phyloP scores from a whole-genome alignment of 768 basidiomycete genomes.

The Mrakia gelida region DNA sequence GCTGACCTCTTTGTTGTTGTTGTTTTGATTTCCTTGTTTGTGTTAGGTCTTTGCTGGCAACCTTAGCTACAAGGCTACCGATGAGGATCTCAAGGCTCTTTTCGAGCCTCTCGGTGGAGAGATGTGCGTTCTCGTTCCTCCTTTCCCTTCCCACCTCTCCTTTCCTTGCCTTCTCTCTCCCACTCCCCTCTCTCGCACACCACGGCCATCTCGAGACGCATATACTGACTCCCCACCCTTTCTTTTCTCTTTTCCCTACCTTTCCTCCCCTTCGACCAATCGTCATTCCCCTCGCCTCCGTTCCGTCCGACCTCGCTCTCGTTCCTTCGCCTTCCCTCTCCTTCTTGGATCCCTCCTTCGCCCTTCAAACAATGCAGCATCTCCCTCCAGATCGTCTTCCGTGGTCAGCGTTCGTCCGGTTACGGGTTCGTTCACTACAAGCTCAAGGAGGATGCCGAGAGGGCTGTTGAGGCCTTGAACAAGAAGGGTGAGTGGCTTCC shows the following conservation, averaged over 20 bases:
- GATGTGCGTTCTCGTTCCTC: slow-evolving; percentile 60
- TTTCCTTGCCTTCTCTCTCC: not conserved
- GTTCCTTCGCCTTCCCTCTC: not conserved
- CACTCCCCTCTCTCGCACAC: not conserved
- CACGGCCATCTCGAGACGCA: not conserved
- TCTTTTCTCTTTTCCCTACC: not conserved
- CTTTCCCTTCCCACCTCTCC: not conserved
- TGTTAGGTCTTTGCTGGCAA: slow-evolving; percentile 97
- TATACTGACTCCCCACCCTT: not conserved
- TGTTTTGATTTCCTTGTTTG: too few relatives aligned
- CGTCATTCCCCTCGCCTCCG: too few relatives aligned
- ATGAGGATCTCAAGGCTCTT: slow-evolving; percentile 90
- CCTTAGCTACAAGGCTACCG: slow-evolving; percentile 88
- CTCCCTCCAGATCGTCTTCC: slow-evolving; percentile 32
- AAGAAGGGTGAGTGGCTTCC: slow-evolving; percentile 52
- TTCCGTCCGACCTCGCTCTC: not conserved
- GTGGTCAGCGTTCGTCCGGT: slow-evolving; percentile 42
- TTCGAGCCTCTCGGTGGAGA: slow-evolving; percentile 81
- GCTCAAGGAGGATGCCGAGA: slow-evolving; percentile 74
- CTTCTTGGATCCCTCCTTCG: not conserved
- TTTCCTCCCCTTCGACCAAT: not conserved
- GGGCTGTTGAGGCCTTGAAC: slow-evolving; percentile 79
- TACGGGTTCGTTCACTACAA: slow-evolving; percentile 88
- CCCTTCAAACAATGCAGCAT: slow-evolving; percentile 9
- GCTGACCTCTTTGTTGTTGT: not conserved